Evolutionary conservation across 352 stramenopile species (phyloP).

Genomic region (Pythium utonaiense): DNA sequence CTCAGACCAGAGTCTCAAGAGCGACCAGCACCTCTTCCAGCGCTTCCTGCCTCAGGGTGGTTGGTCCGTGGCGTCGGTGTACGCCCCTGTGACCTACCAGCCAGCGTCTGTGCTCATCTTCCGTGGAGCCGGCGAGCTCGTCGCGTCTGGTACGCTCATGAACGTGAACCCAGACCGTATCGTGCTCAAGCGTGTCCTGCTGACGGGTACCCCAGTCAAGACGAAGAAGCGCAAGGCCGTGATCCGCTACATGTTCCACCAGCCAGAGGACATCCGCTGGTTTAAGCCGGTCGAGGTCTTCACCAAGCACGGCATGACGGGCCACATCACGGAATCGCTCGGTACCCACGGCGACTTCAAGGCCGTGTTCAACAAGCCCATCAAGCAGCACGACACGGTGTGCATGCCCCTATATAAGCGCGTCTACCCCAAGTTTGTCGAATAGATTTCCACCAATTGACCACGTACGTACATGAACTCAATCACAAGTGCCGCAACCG

Average conservation of each 20-base stretch:
- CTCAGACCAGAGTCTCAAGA: conserved; percentile 97
- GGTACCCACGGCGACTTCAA: conserved; percentile 99
- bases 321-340: conserved; percentile 97
- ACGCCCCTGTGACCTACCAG: conserved; percentile 95
- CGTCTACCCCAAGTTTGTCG: conserved; percentile 97
- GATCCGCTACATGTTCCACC: conserved; percentile 99
- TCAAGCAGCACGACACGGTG: conserved; percentile 99
- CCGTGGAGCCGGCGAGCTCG: conserved; percentile 78
- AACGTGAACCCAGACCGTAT: conserved; percentile 97
- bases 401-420: conserved; percentile 99
- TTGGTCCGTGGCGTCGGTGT: conserved; percentile 90
- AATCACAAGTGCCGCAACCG: neutral
- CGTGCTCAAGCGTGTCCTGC: conserved; percentile 96
- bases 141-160: conserved; percentile 94
- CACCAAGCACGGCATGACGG: conserved; percentile 97
- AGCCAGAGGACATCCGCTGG: conserved; percentile 97
- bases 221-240: conserved; percentile 98
- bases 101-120: conserved; percentile 96
- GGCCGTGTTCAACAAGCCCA: conserved; percentile 97
- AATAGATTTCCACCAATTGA: conserved; percentile 24
- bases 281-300: conserved; percentile 98
- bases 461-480: neutral
- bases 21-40: conserved; percentile 99
- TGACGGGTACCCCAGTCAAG: conserved; percentile 97
- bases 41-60: conserved; percentile 92